Conservation (phyloP, 192 early-diverging fungal genomes). For the Gaertneriomyces sp. region DNA sequence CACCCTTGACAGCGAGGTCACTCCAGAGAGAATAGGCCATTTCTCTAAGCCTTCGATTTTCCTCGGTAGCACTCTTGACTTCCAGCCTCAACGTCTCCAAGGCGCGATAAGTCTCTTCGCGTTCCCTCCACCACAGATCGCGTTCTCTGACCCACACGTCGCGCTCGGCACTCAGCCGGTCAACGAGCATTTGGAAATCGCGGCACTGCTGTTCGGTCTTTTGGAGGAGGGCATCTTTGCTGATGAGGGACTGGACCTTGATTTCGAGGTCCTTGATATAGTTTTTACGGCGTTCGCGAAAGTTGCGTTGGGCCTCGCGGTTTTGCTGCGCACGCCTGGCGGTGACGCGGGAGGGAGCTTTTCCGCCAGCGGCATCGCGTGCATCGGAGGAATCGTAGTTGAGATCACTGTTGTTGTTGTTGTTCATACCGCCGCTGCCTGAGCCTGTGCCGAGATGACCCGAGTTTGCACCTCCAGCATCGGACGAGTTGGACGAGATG, state of each 20-base stretch:
- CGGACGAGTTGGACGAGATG: conserved; percentile 12
- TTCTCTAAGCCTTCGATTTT: conserved; percentile 22
- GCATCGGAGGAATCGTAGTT: conserved; percentile 5
- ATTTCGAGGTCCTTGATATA: conserved; percentile 79
- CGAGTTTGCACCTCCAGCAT: not conserved
- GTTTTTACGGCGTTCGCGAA: conserved; percentile 78
- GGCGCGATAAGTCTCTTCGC: conserved; percentile 26
- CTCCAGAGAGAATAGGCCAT: conserved; percentile 30
- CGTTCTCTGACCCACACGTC: conserved; percentile 28
- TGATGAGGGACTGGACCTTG: conserved; percentile 38
- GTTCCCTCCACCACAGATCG: conserved; percentile 33
- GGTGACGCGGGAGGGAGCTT: conserved; percentile 21
- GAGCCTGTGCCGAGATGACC: conserved; percentile 1
- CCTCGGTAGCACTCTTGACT: conserved; percentile 6
- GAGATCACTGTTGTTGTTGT: not conserved
- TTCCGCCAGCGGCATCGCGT: conserved; percentile 9
- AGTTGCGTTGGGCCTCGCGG: conserved; percentile 82
- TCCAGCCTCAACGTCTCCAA: conserved; percentile 25
- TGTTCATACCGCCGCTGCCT: not conserved
- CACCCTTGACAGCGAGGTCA: conserved; percentile 7
- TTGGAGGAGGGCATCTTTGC: conserved; percentile 6
- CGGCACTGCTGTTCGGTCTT: conserved; percentile 24
- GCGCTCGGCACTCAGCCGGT: conserved; percentile 20
- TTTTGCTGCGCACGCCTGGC: conserved; percentile 59
- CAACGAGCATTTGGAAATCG: conserved; percentile 14